Conservation (phyloP, 1,284 basidiomycete genomes). For the Quambalaria eucalypti region DNA sequence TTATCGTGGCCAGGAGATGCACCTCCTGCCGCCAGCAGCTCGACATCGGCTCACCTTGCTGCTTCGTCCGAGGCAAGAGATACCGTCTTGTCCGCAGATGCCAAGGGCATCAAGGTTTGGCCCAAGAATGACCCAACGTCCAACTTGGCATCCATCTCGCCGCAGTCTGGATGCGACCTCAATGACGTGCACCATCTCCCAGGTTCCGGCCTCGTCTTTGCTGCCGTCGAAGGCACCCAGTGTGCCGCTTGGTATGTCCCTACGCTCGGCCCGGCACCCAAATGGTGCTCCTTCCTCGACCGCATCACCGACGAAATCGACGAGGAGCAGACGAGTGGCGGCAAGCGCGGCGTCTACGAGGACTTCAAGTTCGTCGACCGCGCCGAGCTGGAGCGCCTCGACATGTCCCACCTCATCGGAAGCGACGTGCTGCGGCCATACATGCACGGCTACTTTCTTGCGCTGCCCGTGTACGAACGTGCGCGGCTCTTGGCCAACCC, state of each 20-base stretch:
- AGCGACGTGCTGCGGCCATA: constrained; percentile 93
- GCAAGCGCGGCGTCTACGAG: constrained; percentile 60
- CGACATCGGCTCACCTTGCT: constrained; percentile 49
- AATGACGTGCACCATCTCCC: constrained; percentile 43
- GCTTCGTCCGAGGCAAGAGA: constrained; percentile 31
- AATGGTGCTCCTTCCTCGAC: constrained; percentile 95
- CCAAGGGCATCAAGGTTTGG: constrained; percentile 47
- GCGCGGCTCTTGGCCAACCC: constrained; percentile 93
- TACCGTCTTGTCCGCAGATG: constrained; percentile 38
- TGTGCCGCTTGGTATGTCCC: constrained; percentile 64
- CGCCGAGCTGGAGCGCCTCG: constrained; percentile 62
- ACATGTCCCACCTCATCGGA: constrained; percentile 83
- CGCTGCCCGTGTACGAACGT: constrained; percentile 87
- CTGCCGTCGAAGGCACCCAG: constrained; percentile 42
- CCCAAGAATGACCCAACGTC: constrained; percentile 68
- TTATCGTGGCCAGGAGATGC: constrained; percentile 75
- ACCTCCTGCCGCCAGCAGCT: constrained; percentile 3
- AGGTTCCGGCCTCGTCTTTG: constrained; percentile 40
- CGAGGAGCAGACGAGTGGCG: constrained; percentile 65
- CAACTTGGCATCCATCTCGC: constrained; percentile 88
- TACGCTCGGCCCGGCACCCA: constrained; percentile 87
- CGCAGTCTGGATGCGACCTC: constrained; percentile 68
- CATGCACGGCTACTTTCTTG: constrained; percentile 99
- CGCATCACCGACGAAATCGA: constrained; percentile 71
- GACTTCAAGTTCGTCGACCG: constrained; percentile 97